Base-by-base conservation (phyloP, 2,329 filamentous ascomycete genomes). In the Arthroderma sp. region DNA sequence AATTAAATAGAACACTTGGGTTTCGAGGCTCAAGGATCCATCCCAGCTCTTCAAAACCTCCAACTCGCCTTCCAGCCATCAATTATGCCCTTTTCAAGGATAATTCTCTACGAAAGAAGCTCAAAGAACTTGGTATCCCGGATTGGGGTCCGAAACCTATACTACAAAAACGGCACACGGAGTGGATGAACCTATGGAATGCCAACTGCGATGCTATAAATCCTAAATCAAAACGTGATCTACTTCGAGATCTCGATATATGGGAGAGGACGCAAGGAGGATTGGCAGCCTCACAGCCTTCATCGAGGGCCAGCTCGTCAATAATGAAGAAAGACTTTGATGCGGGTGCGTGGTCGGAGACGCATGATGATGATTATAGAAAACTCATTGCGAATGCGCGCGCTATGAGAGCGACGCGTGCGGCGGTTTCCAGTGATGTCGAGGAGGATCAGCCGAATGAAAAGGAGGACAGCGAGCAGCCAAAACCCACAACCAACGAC, bases 171-270 rank as follows among this genome's bases (percentile, higher is more conserved):
- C 81, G 94, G 17, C 91, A 97, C 66, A 88, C 82, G 23, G 93
- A 98, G 71, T 98, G 91, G 91, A 79, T 93, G 55, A 96, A 93
- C 38, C 74, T 98, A 17, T 96, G 89, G 86, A 98, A 98, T 70
- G 88, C 94, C 9, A 98, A 98, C 68, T 95, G 90, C 72, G 93
- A 98, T 70, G 86, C 91, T 1, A 81, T 80, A 37, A 76, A 76
- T 1, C 89, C 89, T 0, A 87, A 86, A 67, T 77, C 77, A 9
- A 88, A 87, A 61, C 67, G 73, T 5, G 85, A 93, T 58, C 71
- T 98, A 3, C 71, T 95, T 15, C 81, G 81, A 13, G 91, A 97
- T 60, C 71, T 98, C 11, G 86, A 91, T 21, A 72, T 81, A 1
- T 97, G 93, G 91, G 93, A 98, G 71, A 80, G 83, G 47, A 91